phyloP scores from a whole-genome alignment of 2,329 filamentous ascomycete species.

The Paracamarosporium sp. region DNA sequence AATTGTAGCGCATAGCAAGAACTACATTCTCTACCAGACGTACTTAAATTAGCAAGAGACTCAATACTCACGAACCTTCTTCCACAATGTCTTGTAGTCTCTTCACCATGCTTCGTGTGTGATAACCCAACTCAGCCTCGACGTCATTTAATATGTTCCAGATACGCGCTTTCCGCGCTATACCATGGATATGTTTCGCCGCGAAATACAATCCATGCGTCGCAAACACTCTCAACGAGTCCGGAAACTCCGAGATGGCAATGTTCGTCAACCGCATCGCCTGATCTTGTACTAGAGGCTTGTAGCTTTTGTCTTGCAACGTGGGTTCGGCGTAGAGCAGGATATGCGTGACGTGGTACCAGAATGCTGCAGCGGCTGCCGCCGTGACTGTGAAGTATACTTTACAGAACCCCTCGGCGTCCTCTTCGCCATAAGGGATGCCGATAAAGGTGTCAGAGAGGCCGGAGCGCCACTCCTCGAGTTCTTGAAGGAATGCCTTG shows the following conservation, averaged over 20 bases:
- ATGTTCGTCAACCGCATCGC: conserved; percentile 38
- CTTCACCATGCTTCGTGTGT: conserved; percentile 33
- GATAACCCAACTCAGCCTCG: conserved; percentile 39
- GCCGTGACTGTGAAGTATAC: conserved; percentile 42
- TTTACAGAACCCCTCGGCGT: conserved; percentile 39
- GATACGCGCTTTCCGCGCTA: conserved; percentile 40
- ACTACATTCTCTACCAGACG: no score
- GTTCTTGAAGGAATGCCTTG: conserved; percentile 30
- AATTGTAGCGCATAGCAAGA: not conserved
- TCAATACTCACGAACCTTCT: not conserved
- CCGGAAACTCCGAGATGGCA: conserved; percentile 41
- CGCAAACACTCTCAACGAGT: conserved; percentile 38
- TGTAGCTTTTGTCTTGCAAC: conserved; percentile 33
- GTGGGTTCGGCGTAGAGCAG: conserved; percentile 40
- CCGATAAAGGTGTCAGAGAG: conserved; percentile 39
- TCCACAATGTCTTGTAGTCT: conserved; percentile 36
- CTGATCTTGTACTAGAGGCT: conserved; percentile 36
- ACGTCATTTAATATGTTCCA: conserved; percentile 42
- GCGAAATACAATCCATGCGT: conserved; percentile 42
- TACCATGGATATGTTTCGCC: conserved; percentile 42
- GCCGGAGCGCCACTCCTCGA: conserved; percentile 34
- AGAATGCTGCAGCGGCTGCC: conserved; percentile 38
- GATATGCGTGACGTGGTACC: conserved; percentile 41
- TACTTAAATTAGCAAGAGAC: not conserved
- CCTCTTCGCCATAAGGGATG: conserved; percentile 37